Conservation (phyloP, 1,139 yeast genomes). For the Kurtzmaniella quercitrusa region DNA sequence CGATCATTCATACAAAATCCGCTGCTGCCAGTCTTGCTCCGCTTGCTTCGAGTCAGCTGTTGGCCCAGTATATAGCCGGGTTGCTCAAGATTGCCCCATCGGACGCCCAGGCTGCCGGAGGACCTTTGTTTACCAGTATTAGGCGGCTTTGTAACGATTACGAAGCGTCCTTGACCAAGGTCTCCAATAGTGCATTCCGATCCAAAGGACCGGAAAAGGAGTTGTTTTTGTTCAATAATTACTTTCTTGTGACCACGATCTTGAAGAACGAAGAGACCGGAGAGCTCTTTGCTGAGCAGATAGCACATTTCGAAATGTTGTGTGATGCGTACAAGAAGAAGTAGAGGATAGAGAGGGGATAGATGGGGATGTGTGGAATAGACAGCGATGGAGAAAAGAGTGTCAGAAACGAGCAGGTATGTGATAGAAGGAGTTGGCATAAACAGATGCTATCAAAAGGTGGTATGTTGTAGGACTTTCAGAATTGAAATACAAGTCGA, state of each 20-base stretch:
- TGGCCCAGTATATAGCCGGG: constrained; percentile 72
- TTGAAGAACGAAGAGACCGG: constrained; percentile 44
- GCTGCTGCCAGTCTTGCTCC: constrained; percentile 50
- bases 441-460: no score
- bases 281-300: constrained; percentile 51
- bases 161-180: constrained; percentile 71
- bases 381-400: no score
- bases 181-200: constrained; percentile 43
- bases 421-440: no score
- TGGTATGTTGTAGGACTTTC: no score
- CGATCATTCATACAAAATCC: constrained; percentile 22
- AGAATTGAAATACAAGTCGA: no score
- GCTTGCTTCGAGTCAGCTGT: constrained; percentile 63
- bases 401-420: no score
- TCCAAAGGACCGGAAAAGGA: constrained; percentile 50
- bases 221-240: constrained; percentile 73
- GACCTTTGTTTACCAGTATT: constrained; percentile 71
- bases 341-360: no score
- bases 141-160: constrained; percentile 70
- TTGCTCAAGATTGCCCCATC: constrained; percentile 52
- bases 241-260: constrained; percentile 50
- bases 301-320: constrained; percentile 56
- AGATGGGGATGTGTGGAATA: no score
- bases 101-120: constrained; percentile 34
- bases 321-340: constrained; percentile 52